phyloP scores from a whole-genome alignment of 1,139 yeast genomes.

The Saccharomyces hybrid region DNA sequence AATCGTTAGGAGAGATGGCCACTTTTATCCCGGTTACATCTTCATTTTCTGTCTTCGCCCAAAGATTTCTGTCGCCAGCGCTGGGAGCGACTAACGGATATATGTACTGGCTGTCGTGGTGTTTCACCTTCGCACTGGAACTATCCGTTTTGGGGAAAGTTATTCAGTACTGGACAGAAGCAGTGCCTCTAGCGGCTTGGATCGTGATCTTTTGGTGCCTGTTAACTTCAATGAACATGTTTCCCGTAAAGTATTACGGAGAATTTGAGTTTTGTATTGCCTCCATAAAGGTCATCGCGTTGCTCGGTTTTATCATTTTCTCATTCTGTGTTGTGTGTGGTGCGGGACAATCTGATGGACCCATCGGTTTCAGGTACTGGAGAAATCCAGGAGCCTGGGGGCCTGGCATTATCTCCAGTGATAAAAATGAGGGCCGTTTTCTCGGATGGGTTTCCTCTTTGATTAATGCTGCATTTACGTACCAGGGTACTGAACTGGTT shows the following conservation, averaged over 20 bases:
- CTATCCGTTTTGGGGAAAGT: slow-evolving; percentile 77
- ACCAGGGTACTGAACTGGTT: slow-evolving; percentile 79
- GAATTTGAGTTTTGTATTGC: slow-evolving; percentile 71
- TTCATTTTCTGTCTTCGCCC: slow-evolving; percentile 50
- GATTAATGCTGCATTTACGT: slow-evolving; percentile 67
- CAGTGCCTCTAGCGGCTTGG: slow-evolving; percentile 65
- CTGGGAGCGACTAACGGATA: slow-evolving; percentile 79
- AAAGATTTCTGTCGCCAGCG: slow-evolving; percentile 50
- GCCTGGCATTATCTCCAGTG: slow-evolving; percentile 43
- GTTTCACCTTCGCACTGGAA: slow-evolving; percentile 77
- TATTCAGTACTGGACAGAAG: slow-evolving; percentile 66
- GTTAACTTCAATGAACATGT: slow-evolving; percentile 45
- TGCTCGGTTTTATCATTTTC: slow-evolving; percentile 64
- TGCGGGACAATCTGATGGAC: slow-evolving; percentile 55
- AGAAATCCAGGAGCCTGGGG: slow-evolving; percentile 88
- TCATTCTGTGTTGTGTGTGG: slow-evolving; percentile 73
- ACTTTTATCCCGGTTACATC: slow-evolving; percentile 64
- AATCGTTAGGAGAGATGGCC: slow-evolving; percentile 70
- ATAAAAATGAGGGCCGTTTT: slow-evolving; percentile 60
- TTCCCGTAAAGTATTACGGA: slow-evolving; percentile 62
- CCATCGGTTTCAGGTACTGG: slow-evolving; percentile 86
- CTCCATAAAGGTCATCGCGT: slow-evolving; percentile 60
- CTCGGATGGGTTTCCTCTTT: slow-evolving; percentile 64
- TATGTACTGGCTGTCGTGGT: slow-evolving; percentile 86
- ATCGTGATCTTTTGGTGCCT: slow-evolving; percentile 60